Conservation (phyloP, 2,329 filamentous ascomycete species). For the Leptographium lundbergii region DNA sequence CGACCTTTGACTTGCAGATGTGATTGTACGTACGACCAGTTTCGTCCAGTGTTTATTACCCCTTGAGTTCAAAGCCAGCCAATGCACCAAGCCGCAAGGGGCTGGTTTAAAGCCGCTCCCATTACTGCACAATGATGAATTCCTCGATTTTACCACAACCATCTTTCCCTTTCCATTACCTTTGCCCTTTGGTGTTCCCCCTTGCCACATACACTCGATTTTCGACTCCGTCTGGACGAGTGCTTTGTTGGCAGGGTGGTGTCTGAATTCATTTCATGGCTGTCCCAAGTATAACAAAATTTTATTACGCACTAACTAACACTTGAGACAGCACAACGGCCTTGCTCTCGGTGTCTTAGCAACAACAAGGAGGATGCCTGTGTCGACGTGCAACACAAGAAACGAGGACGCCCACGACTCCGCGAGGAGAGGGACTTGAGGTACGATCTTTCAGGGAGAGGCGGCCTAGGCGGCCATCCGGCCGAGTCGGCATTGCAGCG, state of each 20-base stretch:
- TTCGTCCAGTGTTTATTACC: background rate
- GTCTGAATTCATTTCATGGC: background rate
- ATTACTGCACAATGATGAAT: too few relatives aligned
- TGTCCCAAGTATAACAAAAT: too few relatives aligned
- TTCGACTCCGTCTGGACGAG: background rate
- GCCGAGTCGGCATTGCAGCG: conserved; percentile 34
- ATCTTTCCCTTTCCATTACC: background rate
- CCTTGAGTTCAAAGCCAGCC: too few relatives aligned
- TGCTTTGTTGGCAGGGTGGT: background rate
- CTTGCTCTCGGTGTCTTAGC: conserved; percentile 63
- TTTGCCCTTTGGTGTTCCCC: background rate
- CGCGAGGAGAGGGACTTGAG: conserved; percentile 56
- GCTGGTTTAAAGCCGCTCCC: too few relatives aligned
- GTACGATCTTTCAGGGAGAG: conserved; percentile 36
- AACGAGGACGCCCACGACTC: conserved; percentile 64
- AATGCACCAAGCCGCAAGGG: too few relatives aligned
- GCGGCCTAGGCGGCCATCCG: conserved; percentile 26
- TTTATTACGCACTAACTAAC: background rate
- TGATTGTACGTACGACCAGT: conserved; percentile 44
- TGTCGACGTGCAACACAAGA: conserved; percentile 77
- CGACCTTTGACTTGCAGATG: conserved; percentile 33
- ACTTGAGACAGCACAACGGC: conserved; percentile 47
- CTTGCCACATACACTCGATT: background rate
- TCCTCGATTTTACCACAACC: too few relatives aligned
- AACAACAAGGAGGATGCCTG: conserved; percentile 73